Conservation (phyloP, 192 early-diverging fungal genomes). For the Phycomyces nitens region DNA sequence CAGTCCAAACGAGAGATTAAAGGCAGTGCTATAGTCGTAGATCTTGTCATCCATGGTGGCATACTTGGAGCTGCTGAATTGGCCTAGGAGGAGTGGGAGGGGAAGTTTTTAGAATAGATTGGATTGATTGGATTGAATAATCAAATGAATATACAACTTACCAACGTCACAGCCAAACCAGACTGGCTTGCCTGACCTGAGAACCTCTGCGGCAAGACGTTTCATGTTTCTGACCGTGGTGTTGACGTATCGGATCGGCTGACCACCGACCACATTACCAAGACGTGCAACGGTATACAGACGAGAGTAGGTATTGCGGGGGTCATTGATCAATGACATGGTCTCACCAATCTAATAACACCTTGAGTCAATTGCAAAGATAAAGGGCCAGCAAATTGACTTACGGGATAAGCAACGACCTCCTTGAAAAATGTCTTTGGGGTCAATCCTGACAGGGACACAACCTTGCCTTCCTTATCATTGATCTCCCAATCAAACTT, state of each 20-base stretch:
- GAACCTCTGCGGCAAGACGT: constrained; percentile 50
- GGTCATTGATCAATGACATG: constrained; percentile 70
- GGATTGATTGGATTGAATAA: no score
- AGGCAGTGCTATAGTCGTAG: constrained; percentile 64
- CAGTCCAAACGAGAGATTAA: constrained; percentile 55
- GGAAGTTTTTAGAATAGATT: no score
- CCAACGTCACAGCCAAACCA: constrained; percentile 81
- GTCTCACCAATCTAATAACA: constrained; percentile 50
- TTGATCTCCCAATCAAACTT: constrained; percentile 63
- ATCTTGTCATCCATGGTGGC: constrained; percentile 62
- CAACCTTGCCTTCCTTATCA: constrained; percentile 70
- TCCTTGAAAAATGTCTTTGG: constrained; percentile 63
- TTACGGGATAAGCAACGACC: constrained; percentile 53
- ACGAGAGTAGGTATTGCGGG: constrained; percentile 58
- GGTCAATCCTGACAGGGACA: constrained; percentile 49
- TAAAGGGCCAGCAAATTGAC: neutral
- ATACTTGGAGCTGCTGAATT: constrained; percentile 49
- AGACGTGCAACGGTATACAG: constrained; percentile 72
- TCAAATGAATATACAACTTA: neutral
- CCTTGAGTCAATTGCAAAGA: no score
- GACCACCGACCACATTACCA: constrained; percentile 69
- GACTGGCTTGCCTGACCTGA: constrained; percentile 61
- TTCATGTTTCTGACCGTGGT: constrained; percentile 53
- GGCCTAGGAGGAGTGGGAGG: no score
- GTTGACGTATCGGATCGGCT: constrained; percentile 68